Percentiles rank a stretch among this genome's conserved stretches.
Evolutionary conservation across 352 stramenopile genomes (phyloP).

Genomic region (Phytophthora pinifolia): DNA sequence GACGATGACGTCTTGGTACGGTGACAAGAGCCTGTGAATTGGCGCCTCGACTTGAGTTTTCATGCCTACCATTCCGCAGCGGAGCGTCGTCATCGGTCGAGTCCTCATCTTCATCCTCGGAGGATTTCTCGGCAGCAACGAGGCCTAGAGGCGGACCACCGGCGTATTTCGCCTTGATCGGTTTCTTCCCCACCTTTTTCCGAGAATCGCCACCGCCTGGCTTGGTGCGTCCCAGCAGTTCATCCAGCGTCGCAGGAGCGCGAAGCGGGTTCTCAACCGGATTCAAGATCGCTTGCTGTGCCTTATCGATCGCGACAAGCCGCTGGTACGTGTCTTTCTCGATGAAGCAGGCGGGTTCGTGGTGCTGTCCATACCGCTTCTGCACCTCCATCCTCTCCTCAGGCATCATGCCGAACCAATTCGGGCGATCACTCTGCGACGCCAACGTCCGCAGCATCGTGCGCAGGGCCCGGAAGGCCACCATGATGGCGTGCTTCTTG

Average conservation of each 20-base stretch:
- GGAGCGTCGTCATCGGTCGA: conserved; percentile 9
- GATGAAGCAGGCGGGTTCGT: conserved; percentile 35
- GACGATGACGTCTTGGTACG: conserved; percentile 2
- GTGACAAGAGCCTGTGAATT: conserved; percentile 6
- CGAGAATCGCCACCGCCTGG: not conserved
- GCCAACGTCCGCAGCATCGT: conserved; percentile 31
- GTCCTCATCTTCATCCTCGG: conserved; percentile 8
- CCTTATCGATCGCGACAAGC: conserved; percentile 33
- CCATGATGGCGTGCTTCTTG: conserved; percentile 38
- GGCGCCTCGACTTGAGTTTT: conserved; percentile 19
- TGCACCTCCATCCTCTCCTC: conserved; percentile 37
- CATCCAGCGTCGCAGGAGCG: conserved; percentile 16
- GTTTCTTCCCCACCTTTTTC: conserved; percentile 24
- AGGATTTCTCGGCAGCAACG: conserved; percentile 22
- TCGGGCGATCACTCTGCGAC: conserved; percentile 31
- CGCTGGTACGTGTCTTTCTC: conserved; percentile 33
- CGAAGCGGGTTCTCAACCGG: conserved; percentile 19
- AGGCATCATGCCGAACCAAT: conserved; percentile 42
- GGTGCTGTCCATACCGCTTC: conserved; percentile 33
- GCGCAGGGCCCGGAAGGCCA: conserved; percentile 33
- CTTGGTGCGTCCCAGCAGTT: conserved; percentile 25
- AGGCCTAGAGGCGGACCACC: conserved; percentile 15
- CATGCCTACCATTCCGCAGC: conserved; percentile 8
- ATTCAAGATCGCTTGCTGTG: conserved; percentile 23
- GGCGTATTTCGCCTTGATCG: conserved; percentile 10